A percentile compares a stretch with the other conserved stretches of the same genome.
These are phyloP conservation scores for Martensiomyces pterosporus DNA, from an alignment of 192 early-diverging fungal genomes.

Conservation along the genomic window DNA sequence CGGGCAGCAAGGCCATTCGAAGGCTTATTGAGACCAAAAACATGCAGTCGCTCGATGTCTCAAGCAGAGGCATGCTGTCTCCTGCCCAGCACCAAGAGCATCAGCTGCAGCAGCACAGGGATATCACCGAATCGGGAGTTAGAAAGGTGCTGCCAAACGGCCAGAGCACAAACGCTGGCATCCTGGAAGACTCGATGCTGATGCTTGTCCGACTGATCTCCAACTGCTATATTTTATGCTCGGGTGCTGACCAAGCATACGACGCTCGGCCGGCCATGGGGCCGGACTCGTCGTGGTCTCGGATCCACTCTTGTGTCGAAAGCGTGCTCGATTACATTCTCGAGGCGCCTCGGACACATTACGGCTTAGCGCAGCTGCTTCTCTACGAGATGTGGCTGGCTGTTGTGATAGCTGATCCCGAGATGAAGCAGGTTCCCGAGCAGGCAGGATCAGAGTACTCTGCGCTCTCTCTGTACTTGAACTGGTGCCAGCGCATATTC, in stretches of 20 bases:
- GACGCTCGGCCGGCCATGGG: not conserved
- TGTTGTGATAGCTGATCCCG: slow-evolving; percentile 28
- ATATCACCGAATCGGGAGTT: slow-evolving; percentile 3
- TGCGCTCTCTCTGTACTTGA: slow-evolving; percentile 28
- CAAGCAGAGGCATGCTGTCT: not conserved
- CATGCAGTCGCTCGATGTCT: slow-evolving; percentile 5
- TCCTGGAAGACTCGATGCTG: slow-evolving; percentile 43
- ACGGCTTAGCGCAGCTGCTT: slow-evolving; percentile 26
- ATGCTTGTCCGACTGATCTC: slow-evolving; percentile 41
- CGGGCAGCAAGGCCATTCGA: slow-evolving; percentile 8
- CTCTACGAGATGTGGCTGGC: slow-evolving; percentile 50
- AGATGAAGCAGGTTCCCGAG: slow-evolving; percentile 10
- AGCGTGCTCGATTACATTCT: slow-evolving; percentile 23
- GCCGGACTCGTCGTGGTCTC: slow-evolving; percentile 2
- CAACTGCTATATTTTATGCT: slow-evolving; percentile 31
- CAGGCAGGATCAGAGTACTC: slow-evolving; percentile 6
- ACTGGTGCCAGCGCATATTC: slow-evolving; percentile 41
- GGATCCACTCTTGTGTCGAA: slow-evolving; percentile 26
- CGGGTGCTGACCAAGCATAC: not conserved
- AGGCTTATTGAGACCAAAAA: slow-evolving; percentile 29
- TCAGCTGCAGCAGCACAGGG: not conserved
- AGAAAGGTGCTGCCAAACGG: slow-evolving; percentile 18
- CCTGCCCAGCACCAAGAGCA: not conserved
- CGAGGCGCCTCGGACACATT: slow-evolving; percentile 21
- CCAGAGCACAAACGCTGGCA: slow-evolving; percentile 30